Evolutionary conservation across 441 rosid species (phyloP), one percentile per base, ranked within the genome.

Genomic region (Gossypium armourianum): DNA sequence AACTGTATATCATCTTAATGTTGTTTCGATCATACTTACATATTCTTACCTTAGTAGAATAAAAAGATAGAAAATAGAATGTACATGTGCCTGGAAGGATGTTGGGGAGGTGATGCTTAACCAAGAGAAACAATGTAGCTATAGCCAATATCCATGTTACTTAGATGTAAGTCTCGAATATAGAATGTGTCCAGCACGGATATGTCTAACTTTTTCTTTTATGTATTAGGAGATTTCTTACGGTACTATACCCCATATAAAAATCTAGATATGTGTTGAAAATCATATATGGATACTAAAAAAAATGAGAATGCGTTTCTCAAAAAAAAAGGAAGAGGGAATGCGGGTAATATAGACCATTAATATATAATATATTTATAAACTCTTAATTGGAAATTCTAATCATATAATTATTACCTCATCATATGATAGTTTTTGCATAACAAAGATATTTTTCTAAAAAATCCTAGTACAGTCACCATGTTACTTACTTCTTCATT

Each of bases 401-500:
- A 59, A 59, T 19, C 64, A 13, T 59, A 6, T 28, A 47, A 26
- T n/a, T 6, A 59, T 0, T 5, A 17, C 58, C 23, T 53, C n/a
- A 54, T 20, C 13, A 54, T 24, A 56, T 21, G 60, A 63, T 15
- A 19, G 16, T 43, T 63, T 55, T 20, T 20, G 28, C 88, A 36
- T 87, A 88, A 66, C 4, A 63, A 4, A 20, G 15, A 24, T 8
- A 45, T 0, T 54, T 49, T 49, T 49, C 2, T 8, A 21, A 26
- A 62, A 52, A 57, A 12, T 9, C 15, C 56, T 1, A 56, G 20
- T n/a, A 20, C 4, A 21, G 29, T 23, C 28, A 10, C 26, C 13
- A 21, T 3, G 5, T n/a, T 20, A 79, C 93, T 81, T 83, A 91
- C 98, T 67, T 70, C 76, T 70, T 86, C 77, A 45, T 71, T 82